Evolutionary conservation across 805 yeast genomes (phyloP).

Genomic region (Metschnikowia picachoensis): DNA sequence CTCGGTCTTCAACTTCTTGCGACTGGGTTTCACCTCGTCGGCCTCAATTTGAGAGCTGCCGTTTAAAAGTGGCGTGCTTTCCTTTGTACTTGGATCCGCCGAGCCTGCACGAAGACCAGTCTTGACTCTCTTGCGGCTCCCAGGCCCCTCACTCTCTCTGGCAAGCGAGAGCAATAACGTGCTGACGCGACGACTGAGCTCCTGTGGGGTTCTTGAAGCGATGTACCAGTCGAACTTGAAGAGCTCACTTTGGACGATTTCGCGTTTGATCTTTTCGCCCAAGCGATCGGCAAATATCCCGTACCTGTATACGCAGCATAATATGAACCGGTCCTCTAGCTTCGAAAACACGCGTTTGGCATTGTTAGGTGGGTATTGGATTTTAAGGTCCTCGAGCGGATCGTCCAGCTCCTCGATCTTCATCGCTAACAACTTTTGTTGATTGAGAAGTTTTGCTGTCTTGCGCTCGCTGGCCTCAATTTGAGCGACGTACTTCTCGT

Average conservation of each 20-base stretch:
- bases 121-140: conserved; percentile 46
- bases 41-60: conserved; percentile 2
- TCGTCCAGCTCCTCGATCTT: conserved; percentile 53
- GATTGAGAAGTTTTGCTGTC: conserved; percentile 48
- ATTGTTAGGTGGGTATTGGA: conserved; percentile 79
- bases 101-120: conserved; percentile 31
- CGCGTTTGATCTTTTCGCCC: conserved; percentile 62
- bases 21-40: conserved; percentile 5
- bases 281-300: conserved; percentile 61
- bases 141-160: conserved; percentile 57
- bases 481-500: conserved; percentile 65
- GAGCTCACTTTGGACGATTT: conserved; percentile 52
- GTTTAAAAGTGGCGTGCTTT: conserved; percentile 12
- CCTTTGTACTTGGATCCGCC: conserved; percentile 30
- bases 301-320: conserved; percentile 56
- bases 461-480: conserved; percentile 74
- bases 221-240: conserved; percentile 75
- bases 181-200: conserved; percentile 63
- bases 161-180: conserved; percentile 66
- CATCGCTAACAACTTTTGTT: conserved; percentile 49
- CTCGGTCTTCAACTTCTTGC: conserved; percentile 8
- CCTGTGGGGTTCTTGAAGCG: conserved; percentile 67
- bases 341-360: conserved; percentile 70
- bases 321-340: conserved; percentile 64
- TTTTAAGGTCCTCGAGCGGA: conserved; percentile 59